These are phyloP conservation scores for Dunaliella primolecta DNA, from an alignment of 139 green algal genomes.

Conservation along the genomic window DNA sequence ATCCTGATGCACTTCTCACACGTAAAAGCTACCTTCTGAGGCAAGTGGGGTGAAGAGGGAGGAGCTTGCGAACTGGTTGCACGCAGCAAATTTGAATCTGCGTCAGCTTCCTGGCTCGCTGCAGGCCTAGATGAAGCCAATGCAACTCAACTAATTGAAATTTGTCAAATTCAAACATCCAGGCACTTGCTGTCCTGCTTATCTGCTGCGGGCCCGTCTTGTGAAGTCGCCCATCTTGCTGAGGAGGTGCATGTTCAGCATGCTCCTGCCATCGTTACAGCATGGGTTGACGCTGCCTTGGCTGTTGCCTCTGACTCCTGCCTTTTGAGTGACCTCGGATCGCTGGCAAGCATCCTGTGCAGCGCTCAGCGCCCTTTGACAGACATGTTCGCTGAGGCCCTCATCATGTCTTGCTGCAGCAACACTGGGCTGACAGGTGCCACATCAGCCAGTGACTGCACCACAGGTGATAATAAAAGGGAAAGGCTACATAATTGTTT, in stretches of 20 bases:
- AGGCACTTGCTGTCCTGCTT: neutral
- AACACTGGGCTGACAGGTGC: no score
- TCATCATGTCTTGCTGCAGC: neutral
- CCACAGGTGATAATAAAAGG: no score
- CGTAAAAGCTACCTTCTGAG: neutral
- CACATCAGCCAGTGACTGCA: no score
- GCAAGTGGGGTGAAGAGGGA: no score
- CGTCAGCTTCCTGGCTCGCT: neutral
- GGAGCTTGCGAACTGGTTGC: neutral
- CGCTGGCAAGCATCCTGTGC: neutral
- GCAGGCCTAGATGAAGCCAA: no score
- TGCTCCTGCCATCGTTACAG: neutral
- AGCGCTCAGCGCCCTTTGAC: neutral
- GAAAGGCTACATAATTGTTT: no score
- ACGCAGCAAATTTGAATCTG: neutral
- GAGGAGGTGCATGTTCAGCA: neutral
- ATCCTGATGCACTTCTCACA: neutral
- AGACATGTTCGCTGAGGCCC: neutral
- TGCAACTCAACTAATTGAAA: no score
- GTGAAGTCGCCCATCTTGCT: neutral
- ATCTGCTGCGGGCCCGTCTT: no score
- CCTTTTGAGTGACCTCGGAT: neutral
- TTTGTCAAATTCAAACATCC: neutral
- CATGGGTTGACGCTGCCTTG: neutral
- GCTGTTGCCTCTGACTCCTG: neutral